Evolutionary conservation across 331 rosid species (phyloP), one percentile per base, ranked within the genome.

Genomic region (Pyrus hybrid): DNA sequence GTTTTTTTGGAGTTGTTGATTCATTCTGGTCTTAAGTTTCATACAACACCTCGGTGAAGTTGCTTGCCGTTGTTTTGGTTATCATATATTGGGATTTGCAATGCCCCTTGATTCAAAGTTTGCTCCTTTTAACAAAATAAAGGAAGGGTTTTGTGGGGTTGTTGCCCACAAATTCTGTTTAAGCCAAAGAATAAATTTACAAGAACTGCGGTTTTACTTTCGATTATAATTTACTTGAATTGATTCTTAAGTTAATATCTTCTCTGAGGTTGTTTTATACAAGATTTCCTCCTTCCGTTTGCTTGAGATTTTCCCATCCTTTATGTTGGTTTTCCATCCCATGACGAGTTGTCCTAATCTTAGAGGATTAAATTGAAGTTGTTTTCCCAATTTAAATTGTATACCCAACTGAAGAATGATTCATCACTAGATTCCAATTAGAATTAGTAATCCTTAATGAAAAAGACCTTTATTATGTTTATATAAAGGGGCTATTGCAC

Each of bases 241-340:
- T 83, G 76, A 74, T 84, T 68, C 61, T 37, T 29, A 88, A 47
- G 70, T 71, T 74, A 49, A 21, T 67, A 71, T 74, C 75, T 33
- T 75, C 47, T 13, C 67, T 62, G 21, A 77, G 74, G 67, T 71
- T 85, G 78, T 66, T 43, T 35, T 77, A 30, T 80, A 41, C 65
- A 62, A 20, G 8, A 3, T 30, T 16, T 25, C 35, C 22, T 57
- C 17, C 13, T 5, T 28, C 45, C 37, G 13, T 9, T 21, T 7
- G 56, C 22, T 60, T 22, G 65, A n/a, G 37, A 33, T 26, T 69
- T 72, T 28, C 61, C 37, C 33, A 32, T 56, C 20, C 45, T 43
- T 43, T 65, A 72, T 35, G 41, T 35, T 35, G 41, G 41, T 35
- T 35, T 35, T 35, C 41, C 41, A 35, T 35, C 41, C 41, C 11